Evolutionary conservation across 495 filamentous ascomycete genomes (phyloP), one percentile per base, ranked within the genome.

Genomic region (Podospora bellae-mahoneyi): DNA sequence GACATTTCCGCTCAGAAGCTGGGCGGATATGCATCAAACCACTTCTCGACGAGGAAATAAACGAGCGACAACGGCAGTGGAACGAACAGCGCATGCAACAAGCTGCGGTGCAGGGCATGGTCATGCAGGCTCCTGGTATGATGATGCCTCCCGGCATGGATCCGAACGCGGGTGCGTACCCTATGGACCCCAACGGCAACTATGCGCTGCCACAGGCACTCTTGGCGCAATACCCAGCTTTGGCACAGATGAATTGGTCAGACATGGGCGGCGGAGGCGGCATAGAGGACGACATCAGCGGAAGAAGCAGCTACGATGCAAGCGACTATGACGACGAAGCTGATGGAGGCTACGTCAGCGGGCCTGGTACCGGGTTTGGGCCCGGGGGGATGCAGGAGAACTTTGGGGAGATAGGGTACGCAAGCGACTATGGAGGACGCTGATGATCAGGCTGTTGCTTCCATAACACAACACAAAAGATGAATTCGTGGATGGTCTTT

Each of bases 1-100:
- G 95, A n/a, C 95, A 99, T 78, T 99, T 99, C 85, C 85, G 95
- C 61, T 94, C 91, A 15, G 95, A 99, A 80, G 96, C 95, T 2
- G 95, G 95, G 10, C 87, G 95, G 5, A 91, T 97, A 57, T 99
- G 95, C 77, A 99, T 99, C 78, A 97, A 96, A 71, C 93, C 95
- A 4, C 82, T 99, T 3, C 84, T 98, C 9, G 96, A 97, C 64
- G 93, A 96, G 76, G 94, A 97, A 74, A 89, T 89, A 20, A 82
- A 88, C 27, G 93, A 97, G 74, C 84, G 92, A 15, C 87, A 92
- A 39, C 83, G 90, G 9, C 73, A 81, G 16, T 85, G 88, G 77
- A 83, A 89, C 68, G 88, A 92, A 68, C 87, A 91, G 72, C 85
- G 87, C 61, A 84, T 85, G 78, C 85, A 88, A 73, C 78, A 80